A percentile compares a stretch with the other conserved stretches of the same genome.
Conservation (phyloP, 441 rosid species). For the Gossypium schwendimanii region DNA sequence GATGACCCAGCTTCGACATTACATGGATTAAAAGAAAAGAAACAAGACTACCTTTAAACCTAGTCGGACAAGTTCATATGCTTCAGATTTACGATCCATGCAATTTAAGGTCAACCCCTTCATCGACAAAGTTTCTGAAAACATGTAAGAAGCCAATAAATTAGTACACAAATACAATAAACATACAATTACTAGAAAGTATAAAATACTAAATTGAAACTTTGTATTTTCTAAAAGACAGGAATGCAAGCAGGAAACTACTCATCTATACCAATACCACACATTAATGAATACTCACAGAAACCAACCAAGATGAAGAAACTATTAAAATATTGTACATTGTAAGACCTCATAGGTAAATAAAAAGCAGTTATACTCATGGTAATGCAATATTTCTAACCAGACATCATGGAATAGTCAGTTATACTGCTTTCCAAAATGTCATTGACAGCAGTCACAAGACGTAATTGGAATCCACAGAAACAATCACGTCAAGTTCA, state of each 20-base stretch:
- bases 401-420: background rate
- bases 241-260: too few species aligned
- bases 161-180: background rate
- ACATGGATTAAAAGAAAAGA: slow-evolving; percentile 13
- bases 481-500: background rate
- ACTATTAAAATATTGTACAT: background rate
- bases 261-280: background rate
- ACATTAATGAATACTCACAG: background rate
- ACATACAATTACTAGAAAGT: background rate
- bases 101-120: slow-evolving; percentile 97
- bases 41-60: slow-evolving; percentile 72
- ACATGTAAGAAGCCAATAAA: slow-evolving; percentile 11
- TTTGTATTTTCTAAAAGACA: background rate
- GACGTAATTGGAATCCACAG: background rate
- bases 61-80: slow-evolving; percentile 91
- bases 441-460: background rate
- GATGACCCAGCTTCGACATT: background rate
- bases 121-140: slow-evolving; percentile 94
- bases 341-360: background rate
- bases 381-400: too few species aligned
- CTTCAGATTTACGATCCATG: slow-evolving; percentile 98
- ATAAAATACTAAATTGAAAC: background rate
- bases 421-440: background rate
- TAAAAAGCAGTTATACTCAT: too few species aligned
- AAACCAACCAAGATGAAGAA: slow-evolving; percentile 1